Evolutionary conservation across 177 flowering plant species (phyloP), one percentile per base, ranked within the genome.

Genomic region (Vitis hybrid): DNA sequence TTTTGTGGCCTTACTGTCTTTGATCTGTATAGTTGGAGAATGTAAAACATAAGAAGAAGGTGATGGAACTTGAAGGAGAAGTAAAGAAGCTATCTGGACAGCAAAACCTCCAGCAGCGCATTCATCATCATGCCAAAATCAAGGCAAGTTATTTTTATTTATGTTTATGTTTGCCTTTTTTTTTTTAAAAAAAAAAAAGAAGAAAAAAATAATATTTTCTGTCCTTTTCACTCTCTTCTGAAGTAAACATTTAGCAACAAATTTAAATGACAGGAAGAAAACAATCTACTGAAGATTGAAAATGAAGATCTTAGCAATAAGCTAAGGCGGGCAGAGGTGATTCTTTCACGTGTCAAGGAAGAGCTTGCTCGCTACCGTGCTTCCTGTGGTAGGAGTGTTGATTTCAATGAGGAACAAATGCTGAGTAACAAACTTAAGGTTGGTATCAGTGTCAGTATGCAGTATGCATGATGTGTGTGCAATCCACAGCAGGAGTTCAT

Each of bases 101-200:
- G 73, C 99, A 96, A 80, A 95, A 93, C 65, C 85, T 93, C 65
- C 94, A 91, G 73, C 97, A 91, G 74, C 94, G 97, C n/a, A 93
- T 93, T 67, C 97, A 91, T 83, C 98, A 95, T 76, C 98, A 93
- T 84, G 93, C 97, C 21, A 95, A 93, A 87, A 91, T 95, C 69
- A 95, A 93, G 97, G 99, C 75, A 80, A 67, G 84, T 62, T 14
- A 68, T 30, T 30, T 46, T 63, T 60, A 2, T 14, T 18, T 9
- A 50, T 8, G 19, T 10, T 13, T 54, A 54, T 54, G 6, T 54
- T 67, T 24, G 21, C 30, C 46, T 24, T 40, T 35, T 5, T 5
- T 24, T 40, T 35, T 5, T 5, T 0, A 5, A 21, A 21, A 21
- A 21, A 21, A 21, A 24, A 27, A 27, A 27, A 0, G 30, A 27